Conservation (phyloP, 306 rosid species). For the Citrullus amarus region DNA sequence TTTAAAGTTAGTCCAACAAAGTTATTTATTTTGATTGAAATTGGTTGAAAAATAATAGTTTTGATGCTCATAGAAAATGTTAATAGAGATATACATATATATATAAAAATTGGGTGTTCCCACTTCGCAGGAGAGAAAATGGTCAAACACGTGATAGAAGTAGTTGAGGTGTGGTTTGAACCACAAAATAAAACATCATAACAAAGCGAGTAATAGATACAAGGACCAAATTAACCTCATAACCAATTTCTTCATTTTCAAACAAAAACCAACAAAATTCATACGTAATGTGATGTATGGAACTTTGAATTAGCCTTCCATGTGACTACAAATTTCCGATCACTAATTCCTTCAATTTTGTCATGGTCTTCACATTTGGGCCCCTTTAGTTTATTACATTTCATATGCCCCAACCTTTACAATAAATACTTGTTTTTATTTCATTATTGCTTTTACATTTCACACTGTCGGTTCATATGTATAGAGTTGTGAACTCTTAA, state of each 20-base stretch:
- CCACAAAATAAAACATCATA: background rate
- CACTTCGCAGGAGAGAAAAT: background rate
- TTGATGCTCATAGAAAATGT: too few relatives aligned
- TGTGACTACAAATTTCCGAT: background rate
- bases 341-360: background rate
- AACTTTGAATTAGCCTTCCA: background rate
- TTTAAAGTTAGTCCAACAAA: too few relatives aligned
- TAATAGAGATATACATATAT: too few relatives aligned
- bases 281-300: background rate
- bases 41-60: too few relatives aligned
- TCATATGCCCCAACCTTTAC: background rate
- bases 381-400: background rate
- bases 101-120: background rate
- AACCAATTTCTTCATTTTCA: background rate
- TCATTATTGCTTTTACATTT: background rate
- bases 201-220: background rate
- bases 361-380: background rate
- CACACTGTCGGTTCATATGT: background rate
- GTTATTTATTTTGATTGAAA: too few relatives aligned
- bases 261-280: background rate
- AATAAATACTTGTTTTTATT: background rate
- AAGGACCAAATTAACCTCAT: background rate
- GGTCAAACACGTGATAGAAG: slow-evolving; percentile 5
- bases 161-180: background rate
- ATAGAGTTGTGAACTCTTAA: too few relatives aligned